A percentile compares a stretch with the other conserved stretches of the same genome.
Evolutionary conservation across 768 basidiomycete genomes (phyloP).

Genomic region (Pulveroboletus sp.): DNA sequence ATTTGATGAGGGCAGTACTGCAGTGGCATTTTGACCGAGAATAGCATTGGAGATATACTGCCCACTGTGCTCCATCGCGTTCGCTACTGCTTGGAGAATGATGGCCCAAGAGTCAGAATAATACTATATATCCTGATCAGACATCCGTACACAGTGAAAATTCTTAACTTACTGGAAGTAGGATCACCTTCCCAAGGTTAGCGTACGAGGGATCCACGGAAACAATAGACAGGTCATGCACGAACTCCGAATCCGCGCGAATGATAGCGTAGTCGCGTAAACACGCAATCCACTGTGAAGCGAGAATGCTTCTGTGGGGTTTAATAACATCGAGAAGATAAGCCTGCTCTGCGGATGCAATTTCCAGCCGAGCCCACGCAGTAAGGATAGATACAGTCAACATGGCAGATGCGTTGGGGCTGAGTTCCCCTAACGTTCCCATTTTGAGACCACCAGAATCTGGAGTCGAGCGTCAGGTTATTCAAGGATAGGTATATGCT

Average conservation of each 20-base stretch:
- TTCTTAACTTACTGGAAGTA: conserved; percentile 68
- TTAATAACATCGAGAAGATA: conserved; percentile 81
- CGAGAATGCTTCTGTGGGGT: conserved; percentile 70
- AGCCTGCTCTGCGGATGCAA: conserved; percentile 64
- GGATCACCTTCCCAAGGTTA: conserved; percentile 84
- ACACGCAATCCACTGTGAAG: conserved; percentile 82
- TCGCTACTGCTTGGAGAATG: conserved; percentile 82
- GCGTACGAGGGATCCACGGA: conserved; percentile 80
- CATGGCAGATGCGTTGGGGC: conserved; percentile 94
- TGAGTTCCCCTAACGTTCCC: conserved; percentile 81
- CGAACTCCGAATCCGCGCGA: conserved; percentile 81
- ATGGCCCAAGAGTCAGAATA: conserved; percentile 78
- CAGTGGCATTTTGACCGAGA: conserved; percentile 51
- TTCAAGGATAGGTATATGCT: background rate
- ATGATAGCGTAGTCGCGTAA: conserved; percentile 92
- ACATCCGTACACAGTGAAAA: background rate
- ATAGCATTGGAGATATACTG: conserved; percentile 71
- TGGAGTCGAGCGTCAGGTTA: conserved; percentile 30
- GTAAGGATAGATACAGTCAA: conserved; percentile 86
- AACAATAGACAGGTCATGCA: conserved; percentile 69
- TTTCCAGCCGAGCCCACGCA: conserved; percentile 92
- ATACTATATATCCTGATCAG: conserved; percentile 49
- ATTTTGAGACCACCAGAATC: conserved; percentile 80
- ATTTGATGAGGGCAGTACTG: conserved; percentile 16
- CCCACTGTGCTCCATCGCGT: conserved; percentile 67